Base-by-base conservation (phyloP, 1,284 basidiomycete species). In the Fomitiporia mediterranea region DNA sequence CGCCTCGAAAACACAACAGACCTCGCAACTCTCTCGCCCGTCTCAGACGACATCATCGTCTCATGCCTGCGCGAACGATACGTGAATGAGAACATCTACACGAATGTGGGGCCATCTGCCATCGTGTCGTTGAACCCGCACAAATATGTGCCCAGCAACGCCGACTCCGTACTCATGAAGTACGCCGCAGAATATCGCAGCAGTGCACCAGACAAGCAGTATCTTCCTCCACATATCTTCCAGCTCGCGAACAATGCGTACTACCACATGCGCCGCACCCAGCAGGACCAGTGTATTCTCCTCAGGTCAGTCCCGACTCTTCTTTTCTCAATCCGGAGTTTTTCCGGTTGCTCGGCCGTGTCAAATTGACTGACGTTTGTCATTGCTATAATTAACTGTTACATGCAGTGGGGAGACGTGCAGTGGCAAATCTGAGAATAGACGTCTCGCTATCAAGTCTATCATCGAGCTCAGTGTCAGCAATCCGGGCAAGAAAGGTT, bases 181-280 rank as follows among this genome's bases (percentile, higher is more conserved):
- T 96, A 96, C 67, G 86, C 91, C 3, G 76, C 84, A 30, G 84
- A 85, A 64, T 83, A 83, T 66, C 77, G 80, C 56, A 74, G 79
- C 63, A 75, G 74, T 23, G 71, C 73, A 6, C 74, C 75, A 42
- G 74, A 75, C 59, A 75, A 70, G 63, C 63, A 62, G 50, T 66
- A 62, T 17, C 70, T 83, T 2, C 78, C 80, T 2, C 86, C 86
- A 3, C 87, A 90, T 67, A 85, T 98, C 54, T 98, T 96, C 70
- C 86, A 92, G 61, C 78, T 91, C 37, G 90, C 91, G 5, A 88
- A 94, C 67, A 88, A 90, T 73, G 88, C 92, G 9, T 98, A 97
- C 74, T 98, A 94, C 70, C 94, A 98, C 73, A 98, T 98, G 94
- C 80, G 85, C 51, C 78, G 96, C 62, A 98, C 95, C 0, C 82